Conservation (phyloP, 768 basidiomycete species). For the Leccinum aurantiacum region DNA sequence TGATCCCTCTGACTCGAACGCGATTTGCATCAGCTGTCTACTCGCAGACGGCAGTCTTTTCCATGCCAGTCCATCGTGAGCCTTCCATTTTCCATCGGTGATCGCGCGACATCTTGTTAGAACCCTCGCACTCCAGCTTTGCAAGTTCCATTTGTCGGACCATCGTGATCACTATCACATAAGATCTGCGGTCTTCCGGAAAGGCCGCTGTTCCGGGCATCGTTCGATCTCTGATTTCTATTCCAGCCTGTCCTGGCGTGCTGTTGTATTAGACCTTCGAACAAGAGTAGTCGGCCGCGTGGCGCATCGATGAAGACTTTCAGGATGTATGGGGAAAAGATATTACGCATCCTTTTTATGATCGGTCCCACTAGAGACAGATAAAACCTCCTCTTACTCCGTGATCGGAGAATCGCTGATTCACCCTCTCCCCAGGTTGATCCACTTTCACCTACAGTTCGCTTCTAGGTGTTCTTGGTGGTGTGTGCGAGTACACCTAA, state of each 20-base stretch:
- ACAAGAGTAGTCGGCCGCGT: constrained; percentile 43
- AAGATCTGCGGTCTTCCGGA: constrained; percentile 68
- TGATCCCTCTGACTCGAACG: constrained; percentile 20
- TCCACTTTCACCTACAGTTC: background rate
- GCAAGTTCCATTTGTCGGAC: constrained; percentile 53
- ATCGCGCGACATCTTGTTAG: constrained; percentile 75
- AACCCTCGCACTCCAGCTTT: constrained; percentile 14
- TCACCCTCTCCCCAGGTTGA: background rate
- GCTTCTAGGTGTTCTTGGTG: background rate
- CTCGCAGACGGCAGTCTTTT: constrained; percentile 67
- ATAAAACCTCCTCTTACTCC: background rate
- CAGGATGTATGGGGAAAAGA: constrained; percentile 48
- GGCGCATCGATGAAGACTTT: constrained; percentile 53
- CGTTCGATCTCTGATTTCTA: constrained; percentile 73
- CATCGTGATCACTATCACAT: constrained; percentile 51
- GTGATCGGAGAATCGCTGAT: background rate
- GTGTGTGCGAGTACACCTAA: background rate
- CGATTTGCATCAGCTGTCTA: constrained; percentile 44
- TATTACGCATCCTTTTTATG: background rate
- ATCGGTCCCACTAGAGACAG: background rate
- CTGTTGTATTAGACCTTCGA: background rate
- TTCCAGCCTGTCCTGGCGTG: constrained; percentile 52
- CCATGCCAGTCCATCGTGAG: constrained; percentile 43
- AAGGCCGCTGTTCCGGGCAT: constrained; percentile 71
- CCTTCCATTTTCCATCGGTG: constrained; percentile 9